Evolutionary conservation across 2,329 filamentous ascomycete species (phyloP).

Genomic region (Ophioceras dolichostomum): DNA sequence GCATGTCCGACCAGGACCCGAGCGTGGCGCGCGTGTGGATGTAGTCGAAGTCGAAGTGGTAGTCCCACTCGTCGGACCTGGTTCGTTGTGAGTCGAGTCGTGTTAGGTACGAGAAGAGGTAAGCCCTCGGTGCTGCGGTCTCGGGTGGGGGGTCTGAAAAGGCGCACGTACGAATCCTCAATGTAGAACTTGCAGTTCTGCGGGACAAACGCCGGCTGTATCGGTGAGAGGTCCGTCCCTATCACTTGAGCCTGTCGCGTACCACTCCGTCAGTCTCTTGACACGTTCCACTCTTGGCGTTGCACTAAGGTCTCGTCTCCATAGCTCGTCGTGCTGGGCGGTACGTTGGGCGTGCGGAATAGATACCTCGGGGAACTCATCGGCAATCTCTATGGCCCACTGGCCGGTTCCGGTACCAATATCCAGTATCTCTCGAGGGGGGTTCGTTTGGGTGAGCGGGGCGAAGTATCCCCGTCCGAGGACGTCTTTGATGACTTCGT

Average conservation of each 20-base stretch:
- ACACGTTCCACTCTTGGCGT: too few relatives aligned
- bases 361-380: constrained; percentile 39
- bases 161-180: constrained; percentile 41
- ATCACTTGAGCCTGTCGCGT: constrained; percentile 34
- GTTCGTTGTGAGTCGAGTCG: background rate
- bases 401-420: constrained; percentile 41
- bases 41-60: constrained; percentile 41
- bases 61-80: constrained; percentile 36
- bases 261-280: background rate
- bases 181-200: constrained; percentile 64
- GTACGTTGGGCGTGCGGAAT: too few relatives aligned
- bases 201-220: constrained; percentile 54
- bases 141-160: too few relatives aligned
- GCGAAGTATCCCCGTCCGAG: constrained; percentile 18
- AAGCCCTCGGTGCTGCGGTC: too few relatives aligned
- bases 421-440: constrained; percentile 19
- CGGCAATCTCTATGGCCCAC: constrained; percentile 59
- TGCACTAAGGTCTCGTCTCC: too few relatives aligned
- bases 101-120: too few relatives aligned
- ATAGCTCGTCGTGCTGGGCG: too few relatives aligned
- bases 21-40: constrained; percentile 38
- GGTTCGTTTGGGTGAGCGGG: constrained; percentile 13
- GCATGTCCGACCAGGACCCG: constrained; percentile 36
- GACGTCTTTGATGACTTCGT: constrained; percentile 16
- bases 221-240: constrained; percentile 55